Evolutionary conservation across 23 red algal genomes (phyloP), one percentile per base, ranked within the genome.

Genomic region (Pyropia haitanensis): DNA sequence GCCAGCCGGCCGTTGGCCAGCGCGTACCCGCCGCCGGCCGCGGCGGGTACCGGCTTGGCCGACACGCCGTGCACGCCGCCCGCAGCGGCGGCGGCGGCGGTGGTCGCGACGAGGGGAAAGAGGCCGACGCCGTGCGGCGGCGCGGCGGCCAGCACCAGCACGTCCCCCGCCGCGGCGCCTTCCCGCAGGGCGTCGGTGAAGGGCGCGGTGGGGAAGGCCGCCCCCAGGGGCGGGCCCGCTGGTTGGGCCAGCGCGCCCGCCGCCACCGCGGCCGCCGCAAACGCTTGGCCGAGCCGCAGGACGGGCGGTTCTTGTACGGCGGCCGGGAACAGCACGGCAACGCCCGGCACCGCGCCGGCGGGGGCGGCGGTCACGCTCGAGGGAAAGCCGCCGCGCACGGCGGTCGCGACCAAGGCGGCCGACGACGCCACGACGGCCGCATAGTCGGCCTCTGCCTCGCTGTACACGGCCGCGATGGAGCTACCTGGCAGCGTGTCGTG

Each of bases 401-500:
- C 73, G 26, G 25, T 63, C 24, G 67, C 53, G 62, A 85, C 31
- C 1, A 63, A 46, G 21, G 51, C 54, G 26, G 39, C 71, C 2
- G 69, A 58, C 27, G 73, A 31, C 27, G 56, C 76, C 18, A 46
- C 26, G 30, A 90, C 70, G 18, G 68, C 32, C 22, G 63, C 49
- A 20, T 90, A 82, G 33, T 82, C 76, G 14, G 39, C 14, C 15
- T 67, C 62, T 6, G 75, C 79, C 46, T 90, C 86, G 31, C 60
- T 69, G 53, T 82, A 81, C 9, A 90, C 86, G 29, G 73, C 71
- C 13, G 44, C 79, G 54, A 91, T 82, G 6, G 71, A 83, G 56
- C 71, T 68, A 27, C 88, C 88, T 22, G 88, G 76, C 10, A 82
- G 62, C 28, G 67, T 77, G 27, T 91, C 88, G 54, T 91, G 88